Percentiles rank a stretch among this genome's conserved stretches.
Evolutionary conservation across 139 green algal genomes (phyloP).

Genomic region (Chlorella sp.): DNA sequence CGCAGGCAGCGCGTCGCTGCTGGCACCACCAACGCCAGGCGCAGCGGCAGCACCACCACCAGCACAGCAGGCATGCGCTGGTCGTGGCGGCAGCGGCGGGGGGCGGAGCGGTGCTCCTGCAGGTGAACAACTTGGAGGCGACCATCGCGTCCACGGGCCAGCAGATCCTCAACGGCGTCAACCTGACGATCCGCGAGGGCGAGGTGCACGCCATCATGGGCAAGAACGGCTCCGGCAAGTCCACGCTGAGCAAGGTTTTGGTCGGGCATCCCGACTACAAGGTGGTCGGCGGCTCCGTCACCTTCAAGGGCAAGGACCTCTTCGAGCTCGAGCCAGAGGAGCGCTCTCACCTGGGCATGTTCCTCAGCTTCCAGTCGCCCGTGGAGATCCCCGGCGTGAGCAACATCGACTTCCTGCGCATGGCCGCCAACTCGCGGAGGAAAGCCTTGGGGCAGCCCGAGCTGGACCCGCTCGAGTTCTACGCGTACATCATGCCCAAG

Average conservation of each 20-base stretch:
- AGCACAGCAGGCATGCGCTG: no score
- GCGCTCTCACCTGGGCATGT: constrained; percentile 82
- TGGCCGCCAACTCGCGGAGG: constrained; percentile 85
- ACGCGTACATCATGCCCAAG: constrained; percentile 91
- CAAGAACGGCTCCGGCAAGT: constrained; percentile 97
- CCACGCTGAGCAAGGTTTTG: constrained; percentile 91
- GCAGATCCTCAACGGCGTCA: constrained; percentile 91
- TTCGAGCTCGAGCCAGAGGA: constrained; percentile 91
- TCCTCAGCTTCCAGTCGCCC: constrained; percentile 92
- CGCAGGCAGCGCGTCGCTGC: no score
- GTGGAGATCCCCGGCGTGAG: constrained; percentile 94
- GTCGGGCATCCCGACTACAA: constrained; percentile 98
- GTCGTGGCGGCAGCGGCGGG: not conserved
- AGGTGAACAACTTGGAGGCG: constrained; percentile 73
- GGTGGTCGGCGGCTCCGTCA: constrained; percentile 76
- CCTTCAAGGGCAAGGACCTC: constrained; percentile 90
- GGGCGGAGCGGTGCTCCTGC: constrained; percentile 51
- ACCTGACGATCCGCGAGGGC: constrained; percentile 74
- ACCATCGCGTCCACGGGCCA: constrained; percentile 67
- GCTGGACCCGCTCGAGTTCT: constrained; percentile 98
- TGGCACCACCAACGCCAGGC: no score
- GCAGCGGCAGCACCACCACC: no score
- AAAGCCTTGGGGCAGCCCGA: constrained; percentile 74
- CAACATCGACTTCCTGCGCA: constrained; percentile 96
- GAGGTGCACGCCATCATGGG: constrained; percentile 97